These are phyloP conservation scores for Pleurotus pulmonarius DNA, from an alignment of 768 basidiomycete species.

Conservation along the genomic window DNA sequence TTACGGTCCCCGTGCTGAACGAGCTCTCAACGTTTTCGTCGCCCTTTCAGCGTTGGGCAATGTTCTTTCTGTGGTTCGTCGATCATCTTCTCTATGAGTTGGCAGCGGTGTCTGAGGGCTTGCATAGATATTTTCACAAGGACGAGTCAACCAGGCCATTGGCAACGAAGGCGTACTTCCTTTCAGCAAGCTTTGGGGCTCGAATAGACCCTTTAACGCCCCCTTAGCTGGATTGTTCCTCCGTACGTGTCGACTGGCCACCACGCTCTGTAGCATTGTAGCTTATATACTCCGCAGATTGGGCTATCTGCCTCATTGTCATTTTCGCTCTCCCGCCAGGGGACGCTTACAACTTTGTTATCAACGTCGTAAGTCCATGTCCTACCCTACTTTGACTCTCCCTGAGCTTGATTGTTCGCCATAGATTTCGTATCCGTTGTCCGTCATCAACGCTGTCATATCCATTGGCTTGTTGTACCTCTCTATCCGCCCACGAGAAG, in stretches of 20 bases:
- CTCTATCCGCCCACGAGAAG: constrained; percentile 19
- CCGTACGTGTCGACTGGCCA: constrained; percentile 30
- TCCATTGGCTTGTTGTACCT: constrained; percentile 49
- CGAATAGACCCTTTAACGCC: constrained; percentile 57
- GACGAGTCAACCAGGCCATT: constrained; percentile 56
- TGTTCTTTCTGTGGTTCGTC: constrained; percentile 43
- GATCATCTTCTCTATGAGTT: constrained; percentile 14
- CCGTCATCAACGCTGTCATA: constrained; percentile 47
- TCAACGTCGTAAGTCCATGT: constrained; percentile 44
- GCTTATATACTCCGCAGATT: constrained; percentile 20
- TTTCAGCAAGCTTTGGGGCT: constrained; percentile 56
- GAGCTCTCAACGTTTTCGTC: constrained; percentile 32
- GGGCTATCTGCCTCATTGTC: constrained; percentile 30
- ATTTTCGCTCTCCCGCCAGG: constrained; percentile 50
- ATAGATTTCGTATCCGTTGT: constrained; percentile 41
- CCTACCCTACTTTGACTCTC: neutral
- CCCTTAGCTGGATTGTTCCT: constrained; percentile 55
- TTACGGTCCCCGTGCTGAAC: constrained; percentile 51
- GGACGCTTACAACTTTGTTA: constrained; percentile 62
- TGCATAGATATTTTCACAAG: constrained; percentile 23
- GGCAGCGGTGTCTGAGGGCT: neutral
- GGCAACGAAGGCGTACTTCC: constrained; percentile 63
- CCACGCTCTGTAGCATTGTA: neutral
- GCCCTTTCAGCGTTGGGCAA: constrained; percentile 59
- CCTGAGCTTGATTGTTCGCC: neutral